These are phyloP conservation scores for Vinca minor DNA, from an alignment of 257 asterid species.

Conservation along the genomic window DNA sequence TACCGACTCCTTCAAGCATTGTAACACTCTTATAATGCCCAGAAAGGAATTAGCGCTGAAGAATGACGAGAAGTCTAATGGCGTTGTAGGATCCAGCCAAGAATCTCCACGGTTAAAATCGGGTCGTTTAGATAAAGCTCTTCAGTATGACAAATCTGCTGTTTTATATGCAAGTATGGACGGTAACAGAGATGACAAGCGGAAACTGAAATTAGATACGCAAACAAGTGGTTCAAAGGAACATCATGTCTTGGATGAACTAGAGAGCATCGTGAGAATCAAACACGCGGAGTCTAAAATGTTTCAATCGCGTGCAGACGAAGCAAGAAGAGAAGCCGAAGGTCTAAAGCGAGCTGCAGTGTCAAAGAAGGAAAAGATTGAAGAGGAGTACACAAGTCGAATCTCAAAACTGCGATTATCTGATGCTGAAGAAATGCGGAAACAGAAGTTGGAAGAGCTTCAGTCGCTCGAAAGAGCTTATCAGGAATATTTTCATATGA, in stretches of 20 bases:
- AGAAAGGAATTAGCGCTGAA: conserved; percentile 39
- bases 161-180: conserved; percentile 35
- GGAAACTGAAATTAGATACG: conserved; percentile 29
- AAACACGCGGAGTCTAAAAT: conserved; percentile 87
- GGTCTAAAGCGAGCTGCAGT: conserved; percentile 61
- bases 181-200: conserved; percentile 34
- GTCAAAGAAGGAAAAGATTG: conserved; percentile 58
- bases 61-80: conserved; percentile 44
- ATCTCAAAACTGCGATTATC: conserved; percentile 58
- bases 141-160: conserved; percentile 41
- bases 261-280: conserved; percentile 85
- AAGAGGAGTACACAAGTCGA: conserved; percentile 63
- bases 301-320: conserved; percentile 88
- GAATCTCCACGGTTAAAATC: conserved; percentile 61
- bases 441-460: conserved; percentile 76
- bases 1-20: conserved; percentile 36
- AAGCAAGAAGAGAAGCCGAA: conserved; percentile 83
- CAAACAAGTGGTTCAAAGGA: conserved; percentile 35
- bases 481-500: conserved; percentile 75
- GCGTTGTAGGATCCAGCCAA: conserved; percentile 48
- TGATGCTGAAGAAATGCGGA: conserved; percentile 89
- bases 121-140: conserved; percentile 37
- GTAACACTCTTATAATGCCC: conserved; percentile 25
- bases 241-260: conserved; percentile 64
- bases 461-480: conserved; percentile 58